Conservation (phyloP, 2,329 filamentous ascomycete species). For the Teratosphaeria epicoccoides region DNA sequence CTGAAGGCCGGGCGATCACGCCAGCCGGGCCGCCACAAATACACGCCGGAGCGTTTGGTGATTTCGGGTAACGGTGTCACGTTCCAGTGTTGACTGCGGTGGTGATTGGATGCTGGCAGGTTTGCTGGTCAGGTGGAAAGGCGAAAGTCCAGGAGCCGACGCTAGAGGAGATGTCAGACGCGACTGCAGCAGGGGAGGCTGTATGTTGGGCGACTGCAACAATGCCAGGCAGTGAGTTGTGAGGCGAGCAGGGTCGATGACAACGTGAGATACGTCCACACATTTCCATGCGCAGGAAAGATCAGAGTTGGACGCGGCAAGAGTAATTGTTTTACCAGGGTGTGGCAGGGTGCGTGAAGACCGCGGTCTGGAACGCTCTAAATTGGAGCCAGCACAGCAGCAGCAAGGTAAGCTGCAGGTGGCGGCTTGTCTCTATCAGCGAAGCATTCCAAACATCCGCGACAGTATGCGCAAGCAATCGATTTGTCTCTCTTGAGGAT, state of each 20-base stretch:
- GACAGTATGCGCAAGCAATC: too few species aligned
- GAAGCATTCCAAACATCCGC: neutral
- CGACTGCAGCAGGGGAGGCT: neutral
- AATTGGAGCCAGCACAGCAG: neutral
- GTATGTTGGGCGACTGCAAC: too few species aligned
- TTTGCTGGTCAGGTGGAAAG: neutral
- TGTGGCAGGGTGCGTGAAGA: neutral
- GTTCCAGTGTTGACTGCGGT: neutral
- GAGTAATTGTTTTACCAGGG: neutral
- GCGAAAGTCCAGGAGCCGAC: neutral
- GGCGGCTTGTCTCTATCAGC: neutral
- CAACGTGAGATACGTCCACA: neutral
- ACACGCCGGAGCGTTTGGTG: neutral
- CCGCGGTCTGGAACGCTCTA: neutral
- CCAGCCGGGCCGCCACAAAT: neutral
- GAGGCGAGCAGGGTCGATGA: neutral
- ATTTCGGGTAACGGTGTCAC: neutral
- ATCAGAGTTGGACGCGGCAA: neutral
- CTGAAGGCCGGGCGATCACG: constrained; percentile 2
- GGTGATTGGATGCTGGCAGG: neutral
- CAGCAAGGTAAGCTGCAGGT: neutral
- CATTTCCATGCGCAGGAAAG: neutral
- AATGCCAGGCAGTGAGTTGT: neutral
- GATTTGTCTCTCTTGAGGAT: too few species aligned
- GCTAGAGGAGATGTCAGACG: neutral